Percentiles rank a stretch among this genome's conserved stretches.
Evolutionary conservation across 768 basidiomycete species (phyloP).

Genomic region (Neoboletus brunneissimus): DNA sequence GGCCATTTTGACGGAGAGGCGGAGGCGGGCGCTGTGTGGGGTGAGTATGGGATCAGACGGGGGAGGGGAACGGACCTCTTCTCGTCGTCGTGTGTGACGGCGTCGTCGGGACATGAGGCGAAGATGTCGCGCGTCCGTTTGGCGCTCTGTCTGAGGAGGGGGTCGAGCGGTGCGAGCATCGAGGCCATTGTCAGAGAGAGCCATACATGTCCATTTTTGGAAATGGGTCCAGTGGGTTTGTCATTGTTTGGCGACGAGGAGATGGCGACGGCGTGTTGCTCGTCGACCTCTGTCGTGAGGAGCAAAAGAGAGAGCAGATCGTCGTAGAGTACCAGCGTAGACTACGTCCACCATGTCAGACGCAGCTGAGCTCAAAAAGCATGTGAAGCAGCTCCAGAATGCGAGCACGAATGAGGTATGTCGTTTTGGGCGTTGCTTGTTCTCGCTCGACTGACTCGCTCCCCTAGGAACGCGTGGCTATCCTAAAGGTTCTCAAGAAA

Average conservation of each 20-base stretch:
- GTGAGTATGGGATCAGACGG: not conserved
- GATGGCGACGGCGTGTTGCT: not conserved
- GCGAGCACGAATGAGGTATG: constrained; percentile 56
- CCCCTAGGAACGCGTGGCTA: constrained; percentile 59
- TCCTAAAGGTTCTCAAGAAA: constrained; percentile 62
- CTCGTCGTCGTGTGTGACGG: constrained; percentile 53
- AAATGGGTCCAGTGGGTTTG: constrained; percentile 6
- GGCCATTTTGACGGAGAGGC: constrained; percentile 79
- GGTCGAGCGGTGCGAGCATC: too few species aligned
- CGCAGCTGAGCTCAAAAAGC: constrained; percentile 66
- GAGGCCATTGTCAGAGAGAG: too few species aligned
- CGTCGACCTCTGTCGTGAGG: not conserved
- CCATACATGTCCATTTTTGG: constrained; percentile 5
- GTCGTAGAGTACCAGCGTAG: constrained; percentile 22
- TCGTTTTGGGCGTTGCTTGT: not conserved
- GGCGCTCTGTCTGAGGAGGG: too few species aligned
- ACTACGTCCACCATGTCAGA: constrained; percentile 30
- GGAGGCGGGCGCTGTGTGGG: constrained; percentile 51
- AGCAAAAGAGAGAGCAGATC: not conserved
- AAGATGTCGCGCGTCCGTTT: too few species aligned
- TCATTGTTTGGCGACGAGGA: constrained; percentile 15
- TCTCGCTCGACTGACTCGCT: not conserved
- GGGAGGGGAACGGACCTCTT: constrained; percentile 50
- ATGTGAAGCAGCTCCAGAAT: constrained; percentile 75
- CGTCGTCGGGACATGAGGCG: too few species aligned